Evolutionary conservation across 345 rosid species (phyloP).

Genomic region (Psidium friedrichsthalianum): DNA sequence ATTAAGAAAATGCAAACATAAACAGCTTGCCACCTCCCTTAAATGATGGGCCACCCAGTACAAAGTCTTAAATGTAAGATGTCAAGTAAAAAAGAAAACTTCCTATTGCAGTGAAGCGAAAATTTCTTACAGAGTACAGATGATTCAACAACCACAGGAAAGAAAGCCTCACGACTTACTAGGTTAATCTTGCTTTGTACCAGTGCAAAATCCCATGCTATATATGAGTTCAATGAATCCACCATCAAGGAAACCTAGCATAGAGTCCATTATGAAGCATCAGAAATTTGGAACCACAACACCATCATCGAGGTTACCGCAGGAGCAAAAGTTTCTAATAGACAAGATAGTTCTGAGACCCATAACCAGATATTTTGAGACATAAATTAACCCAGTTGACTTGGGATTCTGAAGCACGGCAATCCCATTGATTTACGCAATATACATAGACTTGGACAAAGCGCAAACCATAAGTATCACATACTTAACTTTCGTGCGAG

Average conservation of each 20-base stretch:
- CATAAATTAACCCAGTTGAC: background rate
- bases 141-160: background rate
- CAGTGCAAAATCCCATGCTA: slow-evolving; percentile 94
- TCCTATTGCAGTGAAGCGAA: background rate
- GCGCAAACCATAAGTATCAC: background rate
- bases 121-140: background rate
- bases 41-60: background rate
- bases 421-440: background rate
- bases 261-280: background rate
- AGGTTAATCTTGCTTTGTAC: slow-evolving; percentile 70
- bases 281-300: background rate
- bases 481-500: background rate
- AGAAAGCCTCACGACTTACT: slow-evolving; percentile 35
- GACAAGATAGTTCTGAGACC: background rate
- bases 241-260: slow-evolving; percentile 61
- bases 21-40: background rate
- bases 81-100: background rate
- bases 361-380: background rate
- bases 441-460: background rate
- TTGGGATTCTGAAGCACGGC: background rate
- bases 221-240: slow-evolving; percentile 83
- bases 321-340: background rate
- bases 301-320: background rate
- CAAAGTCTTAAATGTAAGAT: background rate
- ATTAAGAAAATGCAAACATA: background rate